Evolutionary conservation across 2,329 filamentous ascomycete species (phyloP).

Genomic region (Lachnellula cervina): DNA sequence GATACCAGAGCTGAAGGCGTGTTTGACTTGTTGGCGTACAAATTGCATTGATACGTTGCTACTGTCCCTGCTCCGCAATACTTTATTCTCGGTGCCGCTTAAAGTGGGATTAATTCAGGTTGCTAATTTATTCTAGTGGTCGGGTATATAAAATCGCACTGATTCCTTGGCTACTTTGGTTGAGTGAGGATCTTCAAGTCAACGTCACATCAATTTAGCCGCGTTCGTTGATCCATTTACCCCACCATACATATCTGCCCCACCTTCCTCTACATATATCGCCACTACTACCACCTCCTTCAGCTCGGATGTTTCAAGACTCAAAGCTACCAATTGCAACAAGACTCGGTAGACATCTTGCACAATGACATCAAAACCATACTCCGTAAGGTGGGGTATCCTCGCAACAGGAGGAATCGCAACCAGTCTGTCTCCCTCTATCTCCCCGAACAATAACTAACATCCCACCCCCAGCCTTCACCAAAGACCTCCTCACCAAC

Average conservation of each 20-base stretch:
- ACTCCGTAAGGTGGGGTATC: slow-evolving; percentile 31
- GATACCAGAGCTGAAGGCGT: too few species aligned
- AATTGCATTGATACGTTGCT: too few species aligned
- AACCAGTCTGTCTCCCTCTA: slow-evolving; percentile 21
- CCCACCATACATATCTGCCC: not conserved
- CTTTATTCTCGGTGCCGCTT: too few species aligned
- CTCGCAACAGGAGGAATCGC: slow-evolving; percentile 36
- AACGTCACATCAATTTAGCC: slow-evolving; percentile 12
- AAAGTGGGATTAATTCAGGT: too few species aligned
- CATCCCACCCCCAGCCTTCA: slow-evolving; percentile 40
- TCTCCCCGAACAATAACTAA: not conserved
- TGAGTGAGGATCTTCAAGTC: not conserved
- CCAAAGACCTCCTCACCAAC: slow-evolving; percentile 59
- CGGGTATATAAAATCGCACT: too few species aligned
- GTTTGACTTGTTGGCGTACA: too few species aligned
- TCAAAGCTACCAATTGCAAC: not conserved
- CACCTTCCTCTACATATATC: not conserved
- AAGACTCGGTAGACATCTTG: not conserved
- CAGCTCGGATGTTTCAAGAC: not conserved
- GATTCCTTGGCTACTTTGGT: too few species aligned
- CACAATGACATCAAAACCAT: slow-evolving; percentile 26
- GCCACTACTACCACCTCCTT: not conserved
- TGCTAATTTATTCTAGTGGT: too few species aligned
- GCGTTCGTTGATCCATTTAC: not conserved
- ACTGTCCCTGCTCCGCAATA: too few species aligned